Evolutionary conservation across 345 rosid species (phyloP), one percentile per base, ranked within the genome.

Genomic region (Eucalyptus urophylla): DNA sequence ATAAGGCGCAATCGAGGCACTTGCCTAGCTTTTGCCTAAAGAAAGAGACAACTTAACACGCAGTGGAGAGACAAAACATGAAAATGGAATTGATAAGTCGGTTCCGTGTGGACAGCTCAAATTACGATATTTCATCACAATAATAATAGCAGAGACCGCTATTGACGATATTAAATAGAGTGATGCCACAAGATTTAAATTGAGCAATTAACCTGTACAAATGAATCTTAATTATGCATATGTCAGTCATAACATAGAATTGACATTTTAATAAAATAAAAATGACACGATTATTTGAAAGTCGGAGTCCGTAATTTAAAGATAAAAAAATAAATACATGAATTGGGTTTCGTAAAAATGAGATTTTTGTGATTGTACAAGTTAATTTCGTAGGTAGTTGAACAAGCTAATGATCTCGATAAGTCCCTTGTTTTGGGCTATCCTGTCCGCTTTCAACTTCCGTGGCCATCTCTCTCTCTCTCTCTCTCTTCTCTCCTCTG

Each of bases 381-480:
- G 81, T 19, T 19, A 33, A 72, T 72, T 72, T 10, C 45, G 25
- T 6, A 37, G 45, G 22, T 10, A 13, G 45, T 72, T 21, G 22
- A 10, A 72, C 29, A 56, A 56, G 62, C 29, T 56, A 24, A 56
- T 33, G 80, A 33, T 16, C 43, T 69, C 1, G 43, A 69, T 31
- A 31, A 67, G 37, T 67, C 22, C 80, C 40, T 31, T 8, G 80
- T 67, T 67, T 31, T 67, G 37, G 43, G 80, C 80, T 67, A 67
- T 33, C 44, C 14, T 72, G 81, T 72, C 81, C 19, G 14, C 80
- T 21, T 72, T 72, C 83, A 19, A 19, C 83, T 72, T 72, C 83
- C 83, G 83, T 72, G 45, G 83, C 83, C 83, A 72, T 72, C 45
- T 72, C 83, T 72, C 83, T 72, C 83, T 33, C 44, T n/a, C 76